Evolutionary conservation across 2,329 filamentous ascomycete species (phyloP), one percentile per base, ranked within the genome.

Genomic region (Hypoxylon sp.): DNA sequence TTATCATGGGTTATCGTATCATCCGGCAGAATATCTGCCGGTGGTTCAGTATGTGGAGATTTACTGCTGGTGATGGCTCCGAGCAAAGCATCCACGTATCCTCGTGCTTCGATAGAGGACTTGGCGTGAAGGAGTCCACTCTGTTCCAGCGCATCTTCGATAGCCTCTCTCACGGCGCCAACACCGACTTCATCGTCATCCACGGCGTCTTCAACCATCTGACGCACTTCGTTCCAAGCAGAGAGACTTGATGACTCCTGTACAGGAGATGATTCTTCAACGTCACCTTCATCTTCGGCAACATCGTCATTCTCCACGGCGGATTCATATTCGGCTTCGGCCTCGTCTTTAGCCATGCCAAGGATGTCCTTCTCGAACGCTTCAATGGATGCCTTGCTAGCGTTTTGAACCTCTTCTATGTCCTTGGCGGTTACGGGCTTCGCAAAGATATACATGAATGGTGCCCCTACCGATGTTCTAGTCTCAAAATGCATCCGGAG

Each of bases 381-480:
- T 52, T 91, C 89, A 22, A 94, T 86, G 35, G 88, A 86, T 17
- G 84, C 87, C 70, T 88, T 88, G 64, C 88, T 90, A 13, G 85
- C 85, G 22, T 84, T 87, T 78, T 98, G 95, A n/a, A 96, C 92
- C 11, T 81, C 79, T 17, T 91, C 83, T 69, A 97, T 93, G 58
- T 93, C 85, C 4, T 90, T 86, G 4, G 92, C 87, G 0, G 87
- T 87, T 58, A 98, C 90, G 3, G 96, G 94, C 78, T 97, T 92
- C 13, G 91, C 94, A 76, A 97, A 97, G 58, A 98, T 89, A 76
- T 97, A 95, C 88, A 97, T 94, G 74, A 91, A 90, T 0, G 91
- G 87, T 2, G 84, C 79, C 9, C 65, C 68, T 1, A 79, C 79
- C 6, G 84, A 84, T 0, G 83, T 82, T 10, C 93, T 87, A 0